Conservation (phyloP, 2,329 filamentous ascomycete species). For the Ascochyta pisi region DNA sequence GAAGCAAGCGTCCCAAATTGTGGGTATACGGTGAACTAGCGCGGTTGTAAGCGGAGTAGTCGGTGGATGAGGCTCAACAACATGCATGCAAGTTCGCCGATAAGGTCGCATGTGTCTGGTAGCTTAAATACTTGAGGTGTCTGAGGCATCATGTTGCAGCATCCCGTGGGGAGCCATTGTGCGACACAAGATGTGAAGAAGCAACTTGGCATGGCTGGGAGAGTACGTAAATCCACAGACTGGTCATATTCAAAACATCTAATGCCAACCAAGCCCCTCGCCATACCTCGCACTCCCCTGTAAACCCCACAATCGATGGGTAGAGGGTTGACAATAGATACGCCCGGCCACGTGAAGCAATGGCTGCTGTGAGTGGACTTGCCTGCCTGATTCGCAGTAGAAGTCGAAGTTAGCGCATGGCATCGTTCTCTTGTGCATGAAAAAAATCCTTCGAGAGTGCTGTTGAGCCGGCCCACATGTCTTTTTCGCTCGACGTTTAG, state of each 20-base stretch:
- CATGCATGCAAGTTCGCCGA: constrained; percentile 13
- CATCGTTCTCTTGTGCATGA: neutral
- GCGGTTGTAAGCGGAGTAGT: constrained; percentile 7
- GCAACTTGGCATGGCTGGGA: constrained; percentile 6
- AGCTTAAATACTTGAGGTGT: neutral
- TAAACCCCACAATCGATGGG: neutral
- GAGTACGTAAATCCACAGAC: neutral
- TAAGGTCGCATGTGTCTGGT: constrained; percentile 4
- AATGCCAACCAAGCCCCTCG: neutral
- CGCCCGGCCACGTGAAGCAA: neutral
- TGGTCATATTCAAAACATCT: neutral
- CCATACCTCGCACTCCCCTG: neutral
- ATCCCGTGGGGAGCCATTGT: constrained; percentile 14
- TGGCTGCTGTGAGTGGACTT: neutral
- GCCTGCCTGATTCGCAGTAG: neutral
- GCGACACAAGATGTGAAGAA: constrained; percentile 10
- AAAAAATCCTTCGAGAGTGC: neutral
- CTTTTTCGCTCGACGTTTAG: neutral
- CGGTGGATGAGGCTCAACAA: constrained; percentile 20
- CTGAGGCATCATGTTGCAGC: neutral
- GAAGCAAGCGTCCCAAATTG: constrained; percentile 14
- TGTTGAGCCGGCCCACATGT: neutral
- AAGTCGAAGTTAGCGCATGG: neutral
- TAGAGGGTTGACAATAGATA: neutral
- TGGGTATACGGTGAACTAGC: constrained; percentile 19